Base-by-base conservation (phyloP, 148 eudicot species). In the Amaranthus hypochondriacus region DNA sequence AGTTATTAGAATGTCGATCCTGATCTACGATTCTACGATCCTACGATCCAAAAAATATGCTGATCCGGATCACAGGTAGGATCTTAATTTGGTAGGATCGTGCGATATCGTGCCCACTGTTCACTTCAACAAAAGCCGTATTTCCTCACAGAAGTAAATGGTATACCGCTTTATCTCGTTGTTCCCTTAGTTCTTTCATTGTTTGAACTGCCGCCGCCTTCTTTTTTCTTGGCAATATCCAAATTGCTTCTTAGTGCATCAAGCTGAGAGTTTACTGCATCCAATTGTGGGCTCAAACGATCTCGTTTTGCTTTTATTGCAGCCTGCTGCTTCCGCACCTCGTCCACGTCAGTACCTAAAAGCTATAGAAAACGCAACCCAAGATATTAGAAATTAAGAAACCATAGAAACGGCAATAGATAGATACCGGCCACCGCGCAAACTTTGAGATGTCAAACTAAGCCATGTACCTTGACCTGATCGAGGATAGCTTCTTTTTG, bases 381-480 rank as follows among this genome's bases (percentile, higher is more conserved):
- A 76, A 76, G 13, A 49, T 5, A 56, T 48, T 5, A 28, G 39
- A 28, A 53, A 54, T 62, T 49, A 67, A 48, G 28, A 18, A 69
- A 67, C 21, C 50, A 52, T 42, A 50, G 46, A 57, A n/a, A 65
- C 1, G 9, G 8, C 42, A 63, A 55, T 28, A 46, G 39, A 28
- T 28, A 28, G 39, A 28, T 28, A 28, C 0, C 39, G 39, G 39
- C 39, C 39, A 28, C 39, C 39, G 39, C 39, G 2, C 39, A 28
- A 28, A 28, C 49, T 65, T 54, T 47, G 51, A 73, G 54, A 13
- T 47, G 15, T 60, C 53, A 42, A 39, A 21, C 66, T 49, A 61
- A 39, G 46, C 48, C 18, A 52, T 9, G 54, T 89, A 94, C 98
- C 81, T 94, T 94, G 68, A 91, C 96, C 78, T 94, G 97, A 83